Evolutionary conservation across 2,329 filamentous ascomycete genomes (phyloP).

Genomic region (Verticillium nubilum): DNA sequence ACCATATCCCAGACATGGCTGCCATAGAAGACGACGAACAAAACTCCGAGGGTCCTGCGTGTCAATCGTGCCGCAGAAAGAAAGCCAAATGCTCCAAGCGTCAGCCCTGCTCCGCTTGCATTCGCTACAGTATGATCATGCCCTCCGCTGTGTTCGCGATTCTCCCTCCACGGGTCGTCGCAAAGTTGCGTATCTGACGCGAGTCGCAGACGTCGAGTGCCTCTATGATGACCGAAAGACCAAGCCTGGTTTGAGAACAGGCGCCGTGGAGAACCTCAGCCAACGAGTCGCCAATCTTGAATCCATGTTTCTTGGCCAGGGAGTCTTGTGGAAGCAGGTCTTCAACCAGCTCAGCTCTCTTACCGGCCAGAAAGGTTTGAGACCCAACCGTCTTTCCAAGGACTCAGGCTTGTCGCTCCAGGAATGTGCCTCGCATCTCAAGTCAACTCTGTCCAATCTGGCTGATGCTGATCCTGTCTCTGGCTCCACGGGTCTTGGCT

Average conservation of each 20-base stretch:
- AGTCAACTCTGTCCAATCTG: slow-evolving; percentile 10
- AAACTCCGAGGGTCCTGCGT: slow-evolving; percentile 13
- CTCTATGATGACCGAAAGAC: slow-evolving; percentile 25
- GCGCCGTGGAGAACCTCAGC: slow-evolving; percentile 26
- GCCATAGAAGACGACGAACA: neutral
- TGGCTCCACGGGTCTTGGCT: neutral
- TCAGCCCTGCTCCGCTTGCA: slow-evolving; percentile 36
- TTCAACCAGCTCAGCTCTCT: slow-evolving; percentile 12
- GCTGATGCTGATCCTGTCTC: slow-evolving; percentile 3
- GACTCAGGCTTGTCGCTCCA: slow-evolving; percentile 9
- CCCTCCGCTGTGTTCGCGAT: slow-evolving; percentile 8
- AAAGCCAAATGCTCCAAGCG: slow-evolving; percentile 37
- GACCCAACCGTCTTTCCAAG: neutral
- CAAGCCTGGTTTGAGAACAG: slow-evolving; percentile 26
- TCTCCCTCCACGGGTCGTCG: neutral
- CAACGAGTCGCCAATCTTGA: slow-evolving; percentile 24
- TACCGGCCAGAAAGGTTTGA: neutral
- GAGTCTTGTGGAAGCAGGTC: slow-evolving; percentile 28
- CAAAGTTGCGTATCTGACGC: neutral
- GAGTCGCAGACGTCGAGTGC: slow-evolving; percentile 18
- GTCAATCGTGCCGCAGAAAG: slow-evolving; percentile 36
- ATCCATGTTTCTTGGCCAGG: slow-evolving; percentile 32
- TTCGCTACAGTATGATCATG: slow-evolving; percentile 16
- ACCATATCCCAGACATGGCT: neutral
- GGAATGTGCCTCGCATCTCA: slow-evolving; percentile 15